Conservation (phyloP, 2,329 filamentous ascomycete genomes). For the Fusarium xyrophilum region DNA sequence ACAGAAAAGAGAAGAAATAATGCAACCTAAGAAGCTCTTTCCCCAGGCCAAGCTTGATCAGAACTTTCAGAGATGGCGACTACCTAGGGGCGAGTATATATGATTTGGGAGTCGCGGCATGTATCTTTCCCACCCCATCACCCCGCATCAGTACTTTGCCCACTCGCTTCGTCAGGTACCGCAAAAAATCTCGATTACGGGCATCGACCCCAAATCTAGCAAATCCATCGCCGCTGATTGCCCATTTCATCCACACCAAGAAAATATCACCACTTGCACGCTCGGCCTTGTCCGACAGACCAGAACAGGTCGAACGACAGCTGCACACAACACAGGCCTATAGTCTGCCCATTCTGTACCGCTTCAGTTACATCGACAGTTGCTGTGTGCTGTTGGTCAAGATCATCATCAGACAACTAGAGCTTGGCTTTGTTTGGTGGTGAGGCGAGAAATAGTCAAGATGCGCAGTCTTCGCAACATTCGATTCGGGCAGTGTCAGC, state of each 20-base stretch:
- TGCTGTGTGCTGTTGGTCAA: neutral
- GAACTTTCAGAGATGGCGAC: slow-evolving; percentile 20
- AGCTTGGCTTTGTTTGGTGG: neutral
- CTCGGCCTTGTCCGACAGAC: slow-evolving; percentile 35
- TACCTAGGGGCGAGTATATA: slow-evolving; percentile 18
- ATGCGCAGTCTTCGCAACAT: slow-evolving; percentile 93
- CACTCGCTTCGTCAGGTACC: slow-evolving; percentile 30
- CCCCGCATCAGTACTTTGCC: slow-evolving; percentile 21
- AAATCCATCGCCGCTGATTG: slow-evolving; percentile 33
- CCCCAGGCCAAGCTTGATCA: slow-evolving; percentile 18
- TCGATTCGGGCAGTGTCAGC: slow-evolving; percentile 70
- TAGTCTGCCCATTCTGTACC: slow-evolving; percentile 28
- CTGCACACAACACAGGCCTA: slow-evolving; percentile 29
- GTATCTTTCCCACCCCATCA: slow-evolving; percentile 6
- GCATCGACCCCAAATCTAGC: slow-evolving; percentile 37
- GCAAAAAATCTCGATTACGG: slow-evolving; percentile 40
- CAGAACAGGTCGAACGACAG: slow-evolving; percentile 38
- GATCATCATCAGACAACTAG: slow-evolving; percentile 7
- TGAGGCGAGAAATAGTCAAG: slow-evolving; percentile 10
- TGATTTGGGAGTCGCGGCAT: slow-evolving; percentile 9
- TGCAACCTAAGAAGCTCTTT: slow-evolving; percentile 22
- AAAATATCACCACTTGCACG: slow-evolving; percentile 22
- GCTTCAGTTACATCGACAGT: neutral
- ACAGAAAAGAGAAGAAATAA: slow-evolving; percentile 19
- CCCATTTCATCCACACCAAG: slow-evolving; percentile 38